Evolutionary conservation across 2,329 filamentous ascomycete species (phyloP).

Genomic region (Neonectria faginata): DNA sequence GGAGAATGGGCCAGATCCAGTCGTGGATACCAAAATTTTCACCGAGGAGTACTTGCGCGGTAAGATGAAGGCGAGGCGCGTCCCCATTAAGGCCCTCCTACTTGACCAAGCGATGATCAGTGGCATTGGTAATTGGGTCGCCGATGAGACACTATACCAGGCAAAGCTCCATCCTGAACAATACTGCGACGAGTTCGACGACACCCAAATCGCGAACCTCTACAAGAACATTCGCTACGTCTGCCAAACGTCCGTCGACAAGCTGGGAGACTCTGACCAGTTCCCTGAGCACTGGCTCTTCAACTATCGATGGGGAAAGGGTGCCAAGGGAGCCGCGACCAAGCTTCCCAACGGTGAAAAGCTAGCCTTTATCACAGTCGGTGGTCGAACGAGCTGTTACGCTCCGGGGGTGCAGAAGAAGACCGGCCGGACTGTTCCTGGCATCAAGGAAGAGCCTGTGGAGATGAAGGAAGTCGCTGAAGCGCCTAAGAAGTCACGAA

Average conservation of each 20-base stretch:
- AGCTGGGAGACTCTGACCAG: conserved; percentile 82
- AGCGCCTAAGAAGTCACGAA: conserved; percentile 42
- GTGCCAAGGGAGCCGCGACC: conserved; percentile 76
- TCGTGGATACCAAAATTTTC: conserved; percentile 81
- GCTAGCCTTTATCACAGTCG: conserved; percentile 88
- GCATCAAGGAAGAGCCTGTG: conserved; percentile 57
- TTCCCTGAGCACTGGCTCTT: conserved; percentile 93
- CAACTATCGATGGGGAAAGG: conserved; percentile 89
- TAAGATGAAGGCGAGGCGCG: conserved; percentile 79
- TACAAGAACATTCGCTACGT: conserved; percentile 81
- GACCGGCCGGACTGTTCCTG: conserved; percentile 57
- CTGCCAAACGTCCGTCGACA: conserved; percentile 81
- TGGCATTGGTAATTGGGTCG: conserved; percentile 97
- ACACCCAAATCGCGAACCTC: conserved; percentile 77
- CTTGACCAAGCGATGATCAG: conserved; percentile 90
- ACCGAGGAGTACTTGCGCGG: conserved; percentile 79
- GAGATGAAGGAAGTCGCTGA: conserved; percentile 45
- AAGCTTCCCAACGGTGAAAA: conserved; percentile 85
- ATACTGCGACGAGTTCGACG: conserved; percentile 84
- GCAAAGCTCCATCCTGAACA: conserved; percentile 92
- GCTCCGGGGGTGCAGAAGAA: conserved; percentile 91
- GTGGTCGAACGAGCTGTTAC: conserved; percentile 90
- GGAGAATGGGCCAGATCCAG: conserved; percentile 94
- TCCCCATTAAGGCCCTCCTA: conserved; percentile 89
- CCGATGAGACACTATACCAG: conserved; percentile 92